A percentile compares a stretch with the other conserved stretches of the same genome.
These are phyloP conservation scores for Durotheca rogersii DNA, from an alignment of 495 filamentous ascomycete genomes.

Conservation along the genomic window DNA sequence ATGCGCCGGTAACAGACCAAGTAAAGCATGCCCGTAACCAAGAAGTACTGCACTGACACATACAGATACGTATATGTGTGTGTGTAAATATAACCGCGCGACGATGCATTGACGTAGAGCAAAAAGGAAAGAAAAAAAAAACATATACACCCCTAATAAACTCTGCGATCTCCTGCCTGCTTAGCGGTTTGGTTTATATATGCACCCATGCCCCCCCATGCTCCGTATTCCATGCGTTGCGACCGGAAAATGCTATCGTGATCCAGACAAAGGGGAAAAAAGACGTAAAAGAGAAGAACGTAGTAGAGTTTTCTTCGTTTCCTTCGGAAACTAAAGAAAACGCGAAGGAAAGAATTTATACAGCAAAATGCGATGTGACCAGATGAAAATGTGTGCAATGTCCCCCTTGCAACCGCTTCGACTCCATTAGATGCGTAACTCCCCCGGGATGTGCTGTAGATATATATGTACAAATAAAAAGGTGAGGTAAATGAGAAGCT, in stretches of 20 bases:
- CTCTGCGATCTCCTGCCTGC: background rate
- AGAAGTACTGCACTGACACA: too few species aligned
- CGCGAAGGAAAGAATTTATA: slow-evolving; percentile 8
- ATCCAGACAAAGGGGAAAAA: slow-evolving; percentile 9
- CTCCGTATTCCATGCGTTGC: slow-evolving; percentile 13
- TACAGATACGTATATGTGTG: slow-evolving; percentile 3
- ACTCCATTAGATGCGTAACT: slow-evolving; percentile 28
- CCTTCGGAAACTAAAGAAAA: too few species aligned
- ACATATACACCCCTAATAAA: slow-evolving; percentile 16
- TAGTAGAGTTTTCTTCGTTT: too few species aligned
- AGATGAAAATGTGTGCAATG: slow-evolving; percentile 16
- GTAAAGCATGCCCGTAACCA: too few species aligned
- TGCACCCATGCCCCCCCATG: slow-evolving; percentile 21
- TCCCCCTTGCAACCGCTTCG: slow-evolving; percentile 13
- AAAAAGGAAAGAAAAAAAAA: slow-evolving; percentile 4
- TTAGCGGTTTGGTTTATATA: too few species aligned
- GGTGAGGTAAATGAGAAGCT: slow-evolving; percentile 12
- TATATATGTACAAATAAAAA: slow-evolving; percentile 14
- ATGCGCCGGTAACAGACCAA: too few species aligned
- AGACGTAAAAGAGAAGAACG: too few species aligned
- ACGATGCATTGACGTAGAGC: slow-evolving; percentile 4
- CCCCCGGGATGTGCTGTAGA: slow-evolving; percentile 7
- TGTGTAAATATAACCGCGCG: slow-evolving; percentile 7
- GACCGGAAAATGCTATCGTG: slow-evolving; percentile 5
- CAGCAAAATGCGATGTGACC: slow-evolving; percentile 5